A percentile compares a stretch with the other conserved stretches of the same genome.
Conservation (phyloP, 2,329 filamentous ascomycete species). For the Diaporthe ilicicola region DNA sequence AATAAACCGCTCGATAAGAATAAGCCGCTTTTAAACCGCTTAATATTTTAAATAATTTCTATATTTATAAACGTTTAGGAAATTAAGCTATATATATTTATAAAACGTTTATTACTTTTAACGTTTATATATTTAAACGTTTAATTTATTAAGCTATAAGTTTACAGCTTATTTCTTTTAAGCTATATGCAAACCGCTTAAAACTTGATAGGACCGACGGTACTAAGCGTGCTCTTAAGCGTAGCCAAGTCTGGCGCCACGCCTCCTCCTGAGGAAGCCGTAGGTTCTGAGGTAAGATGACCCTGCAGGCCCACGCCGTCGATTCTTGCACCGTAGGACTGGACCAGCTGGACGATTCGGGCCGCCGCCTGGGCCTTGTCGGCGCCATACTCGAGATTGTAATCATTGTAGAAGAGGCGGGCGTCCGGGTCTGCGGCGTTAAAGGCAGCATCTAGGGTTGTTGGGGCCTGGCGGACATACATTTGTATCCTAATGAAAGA, state of each 20-base stretch:
- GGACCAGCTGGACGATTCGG: slow-evolving; percentile 43
- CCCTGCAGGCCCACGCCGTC: slow-evolving; percentile 62
- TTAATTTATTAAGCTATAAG: too few species aligned
- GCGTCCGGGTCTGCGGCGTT: slow-evolving; percentile 52
- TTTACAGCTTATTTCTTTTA: too few species aligned
- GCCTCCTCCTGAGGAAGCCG: slow-evolving; percentile 39
- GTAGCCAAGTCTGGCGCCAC: slow-evolving; percentile 39
- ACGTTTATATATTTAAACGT: too few species aligned
- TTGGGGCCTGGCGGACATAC: neutral
- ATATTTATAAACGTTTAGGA: too few species aligned
- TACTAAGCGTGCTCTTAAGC: slow-evolving; percentile 50
- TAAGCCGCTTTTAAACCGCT: too few species aligned
- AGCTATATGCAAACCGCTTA: too few species aligned
- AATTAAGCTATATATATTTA: too few species aligned
- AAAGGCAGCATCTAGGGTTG: slow-evolving; percentile 38
- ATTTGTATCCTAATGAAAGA: neutral
- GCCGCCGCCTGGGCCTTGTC: slow-evolving; percentile 45
- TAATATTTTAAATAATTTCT: too few species aligned
- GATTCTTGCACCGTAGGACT: slow-evolving; percentile 51
- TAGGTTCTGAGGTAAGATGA: slow-evolving; percentile 57
- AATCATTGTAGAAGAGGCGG: slow-evolving; percentile 64
- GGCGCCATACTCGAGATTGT: slow-evolving; percentile 54
- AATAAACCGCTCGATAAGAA: too few species aligned
- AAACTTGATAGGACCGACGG: too few species aligned
- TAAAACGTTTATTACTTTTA: too few species aligned